Base-by-base conservation (phyloP, 139 green algal species). In the Dunaliella sp. region DNA sequence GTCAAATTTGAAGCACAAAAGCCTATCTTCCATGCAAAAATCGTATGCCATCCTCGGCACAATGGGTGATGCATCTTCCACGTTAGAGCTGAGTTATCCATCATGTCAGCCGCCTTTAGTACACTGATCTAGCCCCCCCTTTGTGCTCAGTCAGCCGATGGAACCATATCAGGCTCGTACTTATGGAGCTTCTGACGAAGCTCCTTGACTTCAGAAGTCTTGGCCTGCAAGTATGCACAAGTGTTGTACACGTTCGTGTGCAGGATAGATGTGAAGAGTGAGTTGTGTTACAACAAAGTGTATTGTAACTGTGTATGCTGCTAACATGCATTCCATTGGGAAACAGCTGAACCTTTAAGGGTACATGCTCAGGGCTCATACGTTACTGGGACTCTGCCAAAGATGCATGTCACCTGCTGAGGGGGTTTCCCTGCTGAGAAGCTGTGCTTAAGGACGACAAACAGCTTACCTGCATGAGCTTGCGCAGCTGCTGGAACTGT, bases 401-500 rank as follows among this genome's bases (percentile, higher is more conserved):
- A n/a, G n/a, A n/a, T n/a, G n/a, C n/a, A n/a, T n/a, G n/a, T n/a
- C n/a, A n/a, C n/a, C n/a, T n/a, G n/a, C n/a, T n/a, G n/a, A n/a
- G n/a, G n/a, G n/a, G n/a, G n/a, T n/a, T n/a, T n/a, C n/a, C n/a
- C n/a, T n/a, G n/a, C n/a, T 32, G 30, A 33, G 73, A 12, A 78
- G 2, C 2, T 78, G n/a, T 78, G 73, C 73, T 36, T n/a, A 32
- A 32, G 28, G 16, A 78, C 16, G 28, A n/a, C 16, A 2, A 12
- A 33, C 26, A 33, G 2, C 76, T 24, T 34, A 81, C 58, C 81
- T 93, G 92, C 92, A 94, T 93, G 80, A 94, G 85, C 78, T 87
- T 33, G 81, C 87, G 86, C 90, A 94, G 91, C 87, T 92, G 89
- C 89, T 90, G 86, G 81, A 90, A 92, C 85, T 93, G 90, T 77